phyloP scores from a whole-genome alignment of 1,139 yeast species.

The Pichia sp. region DNA sequence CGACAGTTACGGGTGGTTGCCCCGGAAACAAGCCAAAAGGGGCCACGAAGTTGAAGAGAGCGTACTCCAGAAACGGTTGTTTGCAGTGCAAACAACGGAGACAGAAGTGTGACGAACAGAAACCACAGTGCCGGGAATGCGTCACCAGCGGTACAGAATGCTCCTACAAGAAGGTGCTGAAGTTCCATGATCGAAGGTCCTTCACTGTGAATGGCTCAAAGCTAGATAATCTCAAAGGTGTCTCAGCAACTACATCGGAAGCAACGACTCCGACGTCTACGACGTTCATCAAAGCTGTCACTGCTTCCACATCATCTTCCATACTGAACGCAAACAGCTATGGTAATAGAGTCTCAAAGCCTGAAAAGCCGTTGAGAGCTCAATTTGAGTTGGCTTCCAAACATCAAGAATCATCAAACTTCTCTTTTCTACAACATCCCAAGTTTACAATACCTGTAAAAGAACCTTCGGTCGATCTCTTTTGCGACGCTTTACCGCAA shows the following conservation, averaged over 20 bases:
- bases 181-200: constrained; percentile 30
- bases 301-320: too few species aligned
- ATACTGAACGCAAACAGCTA: too few species aligned
- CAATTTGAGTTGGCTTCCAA: neutral
- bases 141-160: constrained; percentile 42
- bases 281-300: too few species aligned
- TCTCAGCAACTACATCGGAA: constrained; percentile 2
- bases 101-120: constrained; percentile 58
- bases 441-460: neutral
- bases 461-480: constrained; percentile 12
- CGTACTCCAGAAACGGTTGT: constrained; percentile 57
- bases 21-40: neutral
- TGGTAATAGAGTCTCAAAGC: neutral
- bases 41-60: constrained; percentile 34
- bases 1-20: too few species aligned
- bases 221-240: constrained; percentile 13
- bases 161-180: constrained; percentile 34
- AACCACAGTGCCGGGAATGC: constrained; percentile 56
- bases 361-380: neutral
- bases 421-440: neutral
- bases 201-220: constrained; percentile 21
- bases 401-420: neutral
- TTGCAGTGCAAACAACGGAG: constrained; percentile 55
- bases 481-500: constrained; percentile 20
- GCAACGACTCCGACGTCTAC: too few species aligned